These are phyloP conservation scores for Solanum bukasovii DNA, from an alignment of 257 asterid species.

Conservation along the genomic window DNA sequence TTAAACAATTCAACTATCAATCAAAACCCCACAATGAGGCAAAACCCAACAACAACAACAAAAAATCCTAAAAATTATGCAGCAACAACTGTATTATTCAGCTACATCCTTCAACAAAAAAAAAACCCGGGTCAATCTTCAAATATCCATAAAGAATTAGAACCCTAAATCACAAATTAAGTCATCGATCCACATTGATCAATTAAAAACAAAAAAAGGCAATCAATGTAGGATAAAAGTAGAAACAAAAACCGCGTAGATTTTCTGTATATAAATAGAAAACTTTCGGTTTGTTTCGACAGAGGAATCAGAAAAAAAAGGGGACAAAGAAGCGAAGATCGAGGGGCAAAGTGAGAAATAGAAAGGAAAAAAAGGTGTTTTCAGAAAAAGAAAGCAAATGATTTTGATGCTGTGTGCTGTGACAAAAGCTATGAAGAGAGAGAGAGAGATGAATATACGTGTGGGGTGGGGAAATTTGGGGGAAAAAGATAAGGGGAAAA, in stretches of 20 bases:
- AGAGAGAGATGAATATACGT: background rate
- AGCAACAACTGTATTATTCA: background rate
- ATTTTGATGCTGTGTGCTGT: background rate
- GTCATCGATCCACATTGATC: constrained; percentile 19
- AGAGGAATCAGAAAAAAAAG: background rate
- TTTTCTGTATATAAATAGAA: background rate
- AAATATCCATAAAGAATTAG: constrained; percentile 3
- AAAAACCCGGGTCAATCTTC: constrained; percentile 11
- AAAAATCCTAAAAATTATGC: background rate
- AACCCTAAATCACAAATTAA: constrained; percentile 33
- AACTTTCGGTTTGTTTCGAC: background rate
- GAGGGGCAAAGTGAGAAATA: constrained; percentile 24
- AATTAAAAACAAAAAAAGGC: constrained; percentile 2
- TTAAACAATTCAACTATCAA: background rate
- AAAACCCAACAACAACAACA: background rate
- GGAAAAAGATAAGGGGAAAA: background rate
- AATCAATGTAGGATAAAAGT: constrained; percentile 16
- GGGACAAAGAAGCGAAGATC: constrained; percentile 22
- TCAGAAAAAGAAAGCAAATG: background rate
- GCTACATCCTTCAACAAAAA: constrained; percentile 36
- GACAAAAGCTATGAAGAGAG: background rate
- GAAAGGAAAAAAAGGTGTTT: constrained; percentile 23
- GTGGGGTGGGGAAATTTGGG: background rate
- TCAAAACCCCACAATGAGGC: background rate
- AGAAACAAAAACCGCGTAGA: background rate